A percentile compares a stretch with the other conserved stretches of the same genome.
These are phyloP conservation scores for Microcyclospora tardicrescens DNA, from an alignment of 2,329 filamentous ascomycete species.

Conservation along the genomic window DNA sequence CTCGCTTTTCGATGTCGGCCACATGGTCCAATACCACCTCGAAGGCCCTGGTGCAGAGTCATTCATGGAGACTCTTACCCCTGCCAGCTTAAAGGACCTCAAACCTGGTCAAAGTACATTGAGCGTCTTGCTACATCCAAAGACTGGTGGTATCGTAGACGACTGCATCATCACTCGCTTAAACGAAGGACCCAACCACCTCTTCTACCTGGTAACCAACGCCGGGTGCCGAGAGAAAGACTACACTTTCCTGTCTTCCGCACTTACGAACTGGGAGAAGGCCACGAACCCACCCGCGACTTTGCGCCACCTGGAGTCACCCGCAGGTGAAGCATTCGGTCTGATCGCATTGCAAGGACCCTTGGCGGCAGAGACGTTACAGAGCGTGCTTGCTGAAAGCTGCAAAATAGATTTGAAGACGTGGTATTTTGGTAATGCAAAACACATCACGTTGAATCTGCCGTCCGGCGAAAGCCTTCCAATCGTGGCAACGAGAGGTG, in stretches of 20 bases:
- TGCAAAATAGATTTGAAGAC: conserved; percentile 41
- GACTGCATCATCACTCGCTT: conserved; percentile 83
- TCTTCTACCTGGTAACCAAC: conserved; percentile 92
- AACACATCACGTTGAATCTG: conserved; percentile 52
- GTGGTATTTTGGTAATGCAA: conserved; percentile 71
- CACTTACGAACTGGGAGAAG: conserved; percentile 50
- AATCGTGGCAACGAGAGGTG: conserved; percentile 70
- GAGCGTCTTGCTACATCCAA: conserved; percentile 67
- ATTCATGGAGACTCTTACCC: conserved; percentile 76
- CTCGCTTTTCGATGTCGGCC: conserved; percentile 88
- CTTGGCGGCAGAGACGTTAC: conserved; percentile 55
- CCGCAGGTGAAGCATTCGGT: conserved; percentile 49
- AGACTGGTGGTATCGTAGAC: conserved; percentile 82
- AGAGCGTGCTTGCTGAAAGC: conserved; percentile 44
- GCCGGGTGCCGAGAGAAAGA: conserved; percentile 87
- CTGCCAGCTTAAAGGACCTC: conserved; percentile 55
- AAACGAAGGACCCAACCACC: conserved; percentile 32
- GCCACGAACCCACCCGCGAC: conserved; percentile 30
- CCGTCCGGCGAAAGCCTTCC: conserved; percentile 39
- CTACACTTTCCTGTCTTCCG: conserved; percentile 56
- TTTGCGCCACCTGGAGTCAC: conserved; percentile 20
- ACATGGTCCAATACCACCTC: conserved; percentile 87
- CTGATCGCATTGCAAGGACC: conserved; percentile 87
- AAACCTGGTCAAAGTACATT: conserved; percentile 60
- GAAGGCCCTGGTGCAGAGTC: conserved; percentile 64